Base-by-base conservation (phyloP, 768 basidiomycete species). In the Mycena kentingensis region DNA sequence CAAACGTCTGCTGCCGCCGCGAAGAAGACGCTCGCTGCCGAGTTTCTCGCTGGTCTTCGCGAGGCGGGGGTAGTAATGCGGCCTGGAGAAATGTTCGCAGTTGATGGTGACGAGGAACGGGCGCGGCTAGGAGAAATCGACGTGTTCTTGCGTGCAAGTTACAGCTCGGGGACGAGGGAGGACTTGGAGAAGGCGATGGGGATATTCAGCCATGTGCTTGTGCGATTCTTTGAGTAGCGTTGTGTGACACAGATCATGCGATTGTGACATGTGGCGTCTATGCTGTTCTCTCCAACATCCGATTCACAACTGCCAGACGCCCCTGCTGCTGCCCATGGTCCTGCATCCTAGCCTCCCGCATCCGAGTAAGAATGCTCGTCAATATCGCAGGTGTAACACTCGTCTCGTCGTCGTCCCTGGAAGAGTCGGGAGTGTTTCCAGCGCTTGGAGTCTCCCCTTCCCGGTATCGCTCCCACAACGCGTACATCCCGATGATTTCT, bases 401-500 rank as follows among this genome's bases (percentile, higher is more conserved):
- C 29, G 63, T 66, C 16, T 51, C 57, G 25, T 46, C 54, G 12
- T 57, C 58, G 18, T 48, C 58, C n/a, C 60, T 60, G 15, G 52
- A 57, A 18, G 56, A 62, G 22, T 66, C 65, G n/a, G 70, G 72
- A 13, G 72, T 73, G 22, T 63, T 67, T 12, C 61, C 47, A 7
- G 65, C 66, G n/a, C 75, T n/a, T 3, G 72, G 69, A 10, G 76
- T 63, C 4, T 71, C 72, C 37, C 87, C 83, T 54, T 91, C 87
- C 50, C 83, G 84, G 70, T 92, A 93, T 8, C 82, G 75, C 32
- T 90, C 88, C 93, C 95, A 98, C 0, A 94, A 78, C 4, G 88
- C 82, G 69, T 98, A 98, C 28, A 97, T 70, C 4, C 88, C 83
- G 48, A 98, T 78, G 58, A 98, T 91, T 71, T 98, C 91, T 64